Evolutionary conservation across 192 early-diverging fungal species (phyloP).

Genomic region (Dimargaris cristalligena): DNA sequence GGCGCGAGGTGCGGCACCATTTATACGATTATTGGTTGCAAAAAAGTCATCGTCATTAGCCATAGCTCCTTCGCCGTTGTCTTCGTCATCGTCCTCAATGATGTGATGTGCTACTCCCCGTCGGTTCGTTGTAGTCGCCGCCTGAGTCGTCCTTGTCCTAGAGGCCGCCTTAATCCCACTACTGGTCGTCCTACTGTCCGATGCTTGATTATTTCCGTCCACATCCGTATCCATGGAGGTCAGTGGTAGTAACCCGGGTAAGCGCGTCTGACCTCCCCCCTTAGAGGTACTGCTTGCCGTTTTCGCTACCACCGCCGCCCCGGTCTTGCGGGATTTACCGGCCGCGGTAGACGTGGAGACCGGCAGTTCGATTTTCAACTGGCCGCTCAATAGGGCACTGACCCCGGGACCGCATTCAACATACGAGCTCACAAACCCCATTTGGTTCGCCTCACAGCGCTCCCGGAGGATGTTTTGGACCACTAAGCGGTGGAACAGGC

Average conservation of each 20-base stretch:
- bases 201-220: neutral
- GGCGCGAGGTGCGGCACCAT: too few relatives aligned
- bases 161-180: neutral
- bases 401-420: constrained; percentile 32
- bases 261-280: neutral
- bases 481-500: constrained; percentile 53
- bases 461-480: constrained; percentile 45
- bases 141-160: neutral
- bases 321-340: too few relatives aligned
- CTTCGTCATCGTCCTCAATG: neutral
- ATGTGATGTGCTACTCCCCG: neutral
- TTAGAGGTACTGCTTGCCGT: neutral
- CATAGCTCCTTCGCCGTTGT: neutral
- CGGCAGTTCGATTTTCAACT: constrained; percentile 25
- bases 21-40: too few relatives aligned
- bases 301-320: neutral
- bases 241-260: neutral
- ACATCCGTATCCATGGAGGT: neutral
- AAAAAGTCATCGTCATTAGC: neutral
- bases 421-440: constrained; percentile 45
- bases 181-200: neutral
- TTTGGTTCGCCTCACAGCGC: constrained; percentile 34
- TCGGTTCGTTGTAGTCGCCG: neutral
- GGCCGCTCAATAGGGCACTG: constrained; percentile 26
- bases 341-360: constrained; percentile 16